Percentiles rank a stretch among this genome's conserved stretches.
Conservation (phyloP, 352 stramenopile genomes). For the Hyaloperonospora arabidopsidis region DNA sequence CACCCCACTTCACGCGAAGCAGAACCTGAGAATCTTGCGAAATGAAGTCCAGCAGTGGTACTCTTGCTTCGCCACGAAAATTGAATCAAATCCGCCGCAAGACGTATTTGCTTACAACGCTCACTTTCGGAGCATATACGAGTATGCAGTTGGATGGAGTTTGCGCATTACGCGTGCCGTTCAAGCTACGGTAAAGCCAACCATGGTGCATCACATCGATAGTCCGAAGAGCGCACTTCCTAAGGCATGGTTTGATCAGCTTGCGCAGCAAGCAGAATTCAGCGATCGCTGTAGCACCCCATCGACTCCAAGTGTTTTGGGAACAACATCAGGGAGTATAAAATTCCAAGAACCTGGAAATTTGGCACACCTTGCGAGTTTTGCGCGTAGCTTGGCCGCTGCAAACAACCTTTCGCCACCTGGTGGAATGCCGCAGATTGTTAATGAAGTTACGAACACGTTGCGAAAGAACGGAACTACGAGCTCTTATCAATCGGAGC, state of each 20-base stretch:
- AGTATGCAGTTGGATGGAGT: slow-evolving; percentile 68
- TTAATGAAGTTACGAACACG: slow-evolving; percentile 75
- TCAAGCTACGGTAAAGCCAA: slow-evolving; percentile 71
- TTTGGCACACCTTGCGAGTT: slow-evolving; percentile 60
- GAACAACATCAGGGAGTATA: slow-evolving; percentile 21
- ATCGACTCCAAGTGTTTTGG: slow-evolving; percentile 24
- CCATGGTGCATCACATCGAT: slow-evolving; percentile 47
- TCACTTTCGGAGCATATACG: slow-evolving; percentile 77
- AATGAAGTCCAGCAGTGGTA: slow-evolving; percentile 83
- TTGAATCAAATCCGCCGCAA: slow-evolving; percentile 58
- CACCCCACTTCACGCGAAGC: slow-evolving; percentile 56
- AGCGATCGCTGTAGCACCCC: slow-evolving; percentile 41
- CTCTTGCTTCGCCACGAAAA: slow-evolving; percentile 67
- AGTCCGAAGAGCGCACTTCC: slow-evolving; percentile 70
- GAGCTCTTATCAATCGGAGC: slow-evolving; percentile 43
- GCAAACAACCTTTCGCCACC: slow-evolving; percentile 19
- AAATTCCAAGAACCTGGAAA: slow-evolving; percentile 60
- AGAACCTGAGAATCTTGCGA: slow-evolving; percentile 62
- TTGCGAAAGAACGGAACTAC: slow-evolving; percentile 33
- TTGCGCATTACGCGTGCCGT: slow-evolving; percentile 69
- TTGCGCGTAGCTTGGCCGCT: slow-evolving; percentile 51
- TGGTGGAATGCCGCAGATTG: slow-evolving; percentile 33
- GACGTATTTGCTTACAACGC: slow-evolving; percentile 77
- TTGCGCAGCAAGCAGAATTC: slow-evolving; percentile 38
- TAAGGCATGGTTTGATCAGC: slow-evolving; percentile 70